Evolutionary conservation across 257 asterid genomes (phyloP).

Genomic region (Gentiana straminea): DNA sequence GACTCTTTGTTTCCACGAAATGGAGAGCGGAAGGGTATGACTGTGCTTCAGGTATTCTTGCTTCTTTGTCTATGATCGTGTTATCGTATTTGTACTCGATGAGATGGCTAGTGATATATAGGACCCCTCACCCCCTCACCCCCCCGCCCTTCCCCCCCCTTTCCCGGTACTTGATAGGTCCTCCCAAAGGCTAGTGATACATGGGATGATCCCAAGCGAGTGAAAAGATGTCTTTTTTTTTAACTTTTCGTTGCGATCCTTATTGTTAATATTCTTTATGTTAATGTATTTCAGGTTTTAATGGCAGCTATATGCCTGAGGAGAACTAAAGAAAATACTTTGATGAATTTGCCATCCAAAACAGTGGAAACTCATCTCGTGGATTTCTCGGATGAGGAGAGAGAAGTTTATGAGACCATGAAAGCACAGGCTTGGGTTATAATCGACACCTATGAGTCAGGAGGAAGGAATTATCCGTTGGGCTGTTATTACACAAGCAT

Average conservation of each 20-base stretch:
- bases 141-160: too few species aligned
- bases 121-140: too few species aligned
- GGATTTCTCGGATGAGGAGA: conserved; percentile 60
- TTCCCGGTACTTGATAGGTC: too few species aligned
- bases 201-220: too few species aligned
- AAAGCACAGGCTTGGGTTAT: conserved; percentile 55
- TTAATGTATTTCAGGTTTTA: conserved; percentile 38
- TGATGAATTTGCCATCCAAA: conserved; percentile 61
- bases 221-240: too few species aligned
- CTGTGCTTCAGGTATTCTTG: conserved; percentile 53
- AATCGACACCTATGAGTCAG: conserved; percentile 28
- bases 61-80: background rate
- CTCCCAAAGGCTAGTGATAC: too few species aligned
- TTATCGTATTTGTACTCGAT: background rate
- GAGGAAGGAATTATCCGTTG: conserved; percentile 24
- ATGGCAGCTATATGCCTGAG: conserved; percentile 74
- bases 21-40: conserved; percentile 65
- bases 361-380: conserved; percentile 45
- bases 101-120: background rate
- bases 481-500: conserved; percentile 35
- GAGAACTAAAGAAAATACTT: conserved; percentile 61
- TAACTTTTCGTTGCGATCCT: too few species aligned
- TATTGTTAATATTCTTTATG: background rate
- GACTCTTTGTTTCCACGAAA: conserved; percentile 51
- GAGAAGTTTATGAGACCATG: conserved; percentile 67